Base-by-base conservation (phyloP, 2,329 filamentous ascomycete species). In the Fusarium sp. region DNA sequence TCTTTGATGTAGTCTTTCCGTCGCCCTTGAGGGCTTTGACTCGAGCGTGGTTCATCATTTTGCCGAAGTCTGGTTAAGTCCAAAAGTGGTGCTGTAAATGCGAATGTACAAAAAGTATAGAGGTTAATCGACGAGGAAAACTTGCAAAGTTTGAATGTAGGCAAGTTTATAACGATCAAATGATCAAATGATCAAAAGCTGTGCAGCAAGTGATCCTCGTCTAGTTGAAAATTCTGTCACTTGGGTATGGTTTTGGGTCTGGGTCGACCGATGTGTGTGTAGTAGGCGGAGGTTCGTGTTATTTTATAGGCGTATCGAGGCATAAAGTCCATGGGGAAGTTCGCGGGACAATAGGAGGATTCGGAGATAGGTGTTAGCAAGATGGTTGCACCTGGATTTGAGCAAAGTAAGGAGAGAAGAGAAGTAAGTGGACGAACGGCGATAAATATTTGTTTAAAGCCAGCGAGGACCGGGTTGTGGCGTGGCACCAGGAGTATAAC, bases 1-100 rank as follows among this genome's bases (percentile, higher is more conserved):
- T 94, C 77, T 87, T 88, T 51, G 92, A 94, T 38, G 90, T 83
- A 22, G 91, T 94, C 84, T 94, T 94, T 79, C 89, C 88, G 83
- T 89, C 91, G 82, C 92, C 91, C 70, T 87, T 84, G 65, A 93
- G 88, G 56, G 90, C 91, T 81, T 92, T 91, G 79, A 92, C 91
- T 75, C 91, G 86, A 61, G 89, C 84, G 77, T 92, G 90, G 78
- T 87, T 89, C 90, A 92, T 92, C 41, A 53, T 61, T 55, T 54
- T 61, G 36, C 50, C 20, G 22, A 28, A 22, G 24, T 30, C 26
- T 39, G 35, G 28, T 36, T 22, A 20, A 48, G 41, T 33, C 36
- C 47, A 56, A 50, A 30, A 54, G 45, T 24, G 47, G 26, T 47
- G 30, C 45, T 30, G 6, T 53, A n/a, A 58, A 30, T 24, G 50